Evolutionary conservation across 306 rosid genomes (phyloP), one percentile per base, ranked within the genome.

Genomic region (Prosopis cineraria): DNA sequence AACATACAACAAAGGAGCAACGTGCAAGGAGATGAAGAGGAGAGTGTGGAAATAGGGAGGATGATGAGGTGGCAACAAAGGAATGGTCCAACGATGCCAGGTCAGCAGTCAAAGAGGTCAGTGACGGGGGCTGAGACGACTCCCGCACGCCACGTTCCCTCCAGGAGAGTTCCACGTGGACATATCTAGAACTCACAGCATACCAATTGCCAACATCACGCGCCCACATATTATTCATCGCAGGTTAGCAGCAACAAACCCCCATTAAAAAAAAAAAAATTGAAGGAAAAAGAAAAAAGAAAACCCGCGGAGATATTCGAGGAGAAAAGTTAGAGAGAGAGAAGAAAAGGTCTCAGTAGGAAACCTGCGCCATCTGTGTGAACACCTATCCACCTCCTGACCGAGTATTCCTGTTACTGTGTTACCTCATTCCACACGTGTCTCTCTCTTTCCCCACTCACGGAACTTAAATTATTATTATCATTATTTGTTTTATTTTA

Each of bases 121-220:
- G 20, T 43, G 73, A 74, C 76, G 31, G 41, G 58, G 64, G 62
- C 31, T 43, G 74, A 66, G 72, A 64, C 72, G 80, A 88, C 72
- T 79, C 78, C 81, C 76, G 58, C 84, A 88, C 88, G 87, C 89
- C 85, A 84, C 85, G 84, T 84, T 75, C 75, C 64, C 33, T 77
- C 17, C 58, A 12, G 63, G 64, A 72, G 19, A 31, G 19, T 3
- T 4, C 77, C 83, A 86, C 83, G 79, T 56, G 89, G 80, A 69
- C 16, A 33, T 24, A 80, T 36, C 77, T 73, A 3, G 37, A 11
- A 72, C 74, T 50, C 50, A 6, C 11, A 0, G 45, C 19, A 0
- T 50, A 10, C 0, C 0, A 8, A 3, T 30, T 19, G 24, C 33
- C 1, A 58, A 24, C 14, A 5, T 41, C 40, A 3, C 31, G 62